A percentile compares a stretch with the other conserved stretches of the same genome.
These are phyloP conservation scores for Tuber calosporum DNA, from an alignment of 495 filamentous ascomycete species.

Conservation along the genomic window DNA sequence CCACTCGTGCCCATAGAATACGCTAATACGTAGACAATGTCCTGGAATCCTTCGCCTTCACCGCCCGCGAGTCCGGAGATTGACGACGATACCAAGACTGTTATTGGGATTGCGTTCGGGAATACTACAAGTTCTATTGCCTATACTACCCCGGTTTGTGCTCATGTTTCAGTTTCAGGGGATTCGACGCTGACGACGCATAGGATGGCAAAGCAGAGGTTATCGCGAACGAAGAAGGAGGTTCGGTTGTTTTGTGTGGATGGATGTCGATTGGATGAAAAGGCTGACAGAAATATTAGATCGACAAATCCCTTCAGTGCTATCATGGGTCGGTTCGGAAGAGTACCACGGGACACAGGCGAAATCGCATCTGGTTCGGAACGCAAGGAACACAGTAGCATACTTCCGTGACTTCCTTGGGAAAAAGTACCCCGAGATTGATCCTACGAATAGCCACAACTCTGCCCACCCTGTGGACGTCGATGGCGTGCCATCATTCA, in stretches of 20 bases:
- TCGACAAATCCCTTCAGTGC: conserved; percentile 86
- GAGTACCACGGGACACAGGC: conserved; percentile 96
- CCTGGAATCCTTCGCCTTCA: conserved; percentile 23
- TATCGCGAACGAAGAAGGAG: conserved; percentile 98
- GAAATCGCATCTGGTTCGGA: conserved; percentile 84
- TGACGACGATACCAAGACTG: conserved; percentile 41
- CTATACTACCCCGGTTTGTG: conserved; percentile 50
- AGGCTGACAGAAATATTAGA: conserved; percentile 50
- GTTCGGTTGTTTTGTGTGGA: conserved; percentile 44
- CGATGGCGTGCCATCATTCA: conserved; percentile 70
- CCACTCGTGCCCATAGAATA: background rate
- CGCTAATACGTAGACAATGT: background rate
- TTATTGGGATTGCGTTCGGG: conserved; percentile 95
- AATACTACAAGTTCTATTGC: conserved; percentile 98
- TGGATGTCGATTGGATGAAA: conserved; percentile 13
- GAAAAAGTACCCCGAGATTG: conserved; percentile 73
- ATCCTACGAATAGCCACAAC: conserved; percentile 87
- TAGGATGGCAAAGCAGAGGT: conserved; percentile 91
- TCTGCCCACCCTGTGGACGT: conserved; percentile 80
- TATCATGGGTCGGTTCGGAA: conserved; percentile 90
- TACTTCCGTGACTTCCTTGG: conserved; percentile 95
- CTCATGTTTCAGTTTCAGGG: background rate
- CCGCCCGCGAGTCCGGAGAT: conserved; percentile 26
- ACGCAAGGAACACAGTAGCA: conserved; percentile 83
- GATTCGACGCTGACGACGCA: conserved; percentile 9